Conservation (phyloP, 2,329 filamentous ascomycete species). For the Aspergillus thermomutatus region DNA sequence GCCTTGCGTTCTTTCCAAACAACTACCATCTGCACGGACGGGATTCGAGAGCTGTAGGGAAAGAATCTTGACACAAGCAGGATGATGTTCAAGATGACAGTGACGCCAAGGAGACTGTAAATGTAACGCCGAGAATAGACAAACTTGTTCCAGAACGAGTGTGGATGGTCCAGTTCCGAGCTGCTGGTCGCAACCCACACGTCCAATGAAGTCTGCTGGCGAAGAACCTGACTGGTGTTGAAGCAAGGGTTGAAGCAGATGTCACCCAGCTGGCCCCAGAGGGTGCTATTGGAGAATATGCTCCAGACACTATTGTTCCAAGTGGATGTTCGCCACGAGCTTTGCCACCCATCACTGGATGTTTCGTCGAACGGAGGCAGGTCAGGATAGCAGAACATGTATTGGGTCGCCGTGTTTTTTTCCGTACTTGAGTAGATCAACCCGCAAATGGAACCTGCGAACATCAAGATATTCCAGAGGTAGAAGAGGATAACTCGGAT, state of each 20-base stretch:
- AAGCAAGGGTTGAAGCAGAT: slow-evolving; percentile 34
- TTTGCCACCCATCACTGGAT: slow-evolving; percentile 27
- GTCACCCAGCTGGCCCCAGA: slow-evolving; percentile 20
- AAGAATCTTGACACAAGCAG: slow-evolving; percentile 22
- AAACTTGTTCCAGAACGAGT: slow-evolving; percentile 13
- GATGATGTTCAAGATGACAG: slow-evolving; percentile 22
- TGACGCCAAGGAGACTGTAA: slow-evolving; percentile 26
- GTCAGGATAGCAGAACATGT: slow-evolving; percentile 31
- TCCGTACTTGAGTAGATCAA: slow-evolving; percentile 22
- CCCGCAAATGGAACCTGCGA: slow-evolving; percentile 28
- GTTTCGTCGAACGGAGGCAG: slow-evolving; percentile 18
- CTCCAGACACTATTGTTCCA: slow-evolving; percentile 31
- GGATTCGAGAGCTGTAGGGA: slow-evolving; percentile 22
- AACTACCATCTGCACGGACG: slow-evolving; percentile 19
- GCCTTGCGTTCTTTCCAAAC: slow-evolving; percentile 22
- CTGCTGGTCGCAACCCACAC: slow-evolving; percentile 9
- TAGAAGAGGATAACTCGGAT: slow-evolving; percentile 26
- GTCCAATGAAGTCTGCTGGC: slow-evolving; percentile 18
- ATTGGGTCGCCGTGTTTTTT: slow-evolving; percentile 20
- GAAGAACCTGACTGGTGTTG: slow-evolving; percentile 25
- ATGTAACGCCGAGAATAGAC: slow-evolving; percentile 26
- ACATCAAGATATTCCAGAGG: slow-evolving; percentile 30
- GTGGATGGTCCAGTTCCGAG: slow-evolving; percentile 6
- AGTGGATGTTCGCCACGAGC: slow-evolving; percentile 18
- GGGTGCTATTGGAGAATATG: slow-evolving; percentile 21